Evolutionary conservation across 805 yeast genomes (phyloP), one percentile per base, ranked within the genome.

Genomic region (Yarrowia yakushimensis): DNA sequence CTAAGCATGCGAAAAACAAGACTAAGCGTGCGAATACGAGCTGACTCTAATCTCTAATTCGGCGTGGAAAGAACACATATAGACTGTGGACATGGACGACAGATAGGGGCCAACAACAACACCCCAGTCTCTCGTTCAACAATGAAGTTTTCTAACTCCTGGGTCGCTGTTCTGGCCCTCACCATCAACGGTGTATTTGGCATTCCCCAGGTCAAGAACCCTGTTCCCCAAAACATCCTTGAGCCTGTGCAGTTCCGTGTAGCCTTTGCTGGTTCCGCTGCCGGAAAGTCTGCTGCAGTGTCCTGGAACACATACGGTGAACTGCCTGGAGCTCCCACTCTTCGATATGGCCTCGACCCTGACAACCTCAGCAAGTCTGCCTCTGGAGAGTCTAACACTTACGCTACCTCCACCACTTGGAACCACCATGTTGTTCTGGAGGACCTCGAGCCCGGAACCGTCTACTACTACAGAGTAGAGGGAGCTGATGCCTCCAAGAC

Each of bases 391-490:
- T 67, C 70, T 1, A 39, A 64, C 18, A 70, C 70, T 13, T 70
- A 63, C 48, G 42, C 63, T 12, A 64, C 72, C 10, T 67, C 72
- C 12, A 63, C 64, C 20, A 69, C 69, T 33, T 67, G 67, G 65
- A 57, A 63, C 57, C 68, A 70, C 60, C 71, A 71, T 43, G 74
- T 71, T 30, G 64, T 63, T 60, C 50, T 71, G 61, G 43, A 63
- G 12, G 68, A 63, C n/a, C 64, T 71, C 59, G 39, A 63, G 59
- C 70, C 73, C 17, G 62, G 63, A 31, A 71, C 73, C n/a, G 66
- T 63, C 4, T 71, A 71, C 64, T 70, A 70, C 65, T 71, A 70
- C 65, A 55, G 43, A 27, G 71, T 71, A 18, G 63, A 68, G n/a
- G 36, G 66, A 18, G 36, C 63, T 12, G 66, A 60, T 15, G 20